Evolutionary conservation across 2,329 filamentous ascomycete genomes (phyloP).

Genomic region (Paecilomyces variotii): DNA sequence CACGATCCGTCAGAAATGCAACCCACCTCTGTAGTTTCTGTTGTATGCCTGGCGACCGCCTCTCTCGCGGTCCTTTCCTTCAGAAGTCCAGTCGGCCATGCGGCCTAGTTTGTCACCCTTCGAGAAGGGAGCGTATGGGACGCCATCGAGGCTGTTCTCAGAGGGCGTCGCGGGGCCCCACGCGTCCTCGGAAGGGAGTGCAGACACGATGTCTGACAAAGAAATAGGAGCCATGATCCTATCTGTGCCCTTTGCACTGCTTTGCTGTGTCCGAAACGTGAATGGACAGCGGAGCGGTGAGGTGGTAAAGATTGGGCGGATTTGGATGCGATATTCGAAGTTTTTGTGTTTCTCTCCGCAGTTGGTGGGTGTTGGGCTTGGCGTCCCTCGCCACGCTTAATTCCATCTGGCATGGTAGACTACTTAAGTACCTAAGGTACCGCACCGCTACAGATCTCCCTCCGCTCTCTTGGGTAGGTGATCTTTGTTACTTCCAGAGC

Average conservation of each 20-base stretch:
- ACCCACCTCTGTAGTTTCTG: conserved; percentile 79
- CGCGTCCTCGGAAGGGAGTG: conserved; percentile 65
- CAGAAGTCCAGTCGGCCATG: conserved; percentile 96
- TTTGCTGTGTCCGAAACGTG: background rate
- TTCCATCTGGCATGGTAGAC: too few species aligned
- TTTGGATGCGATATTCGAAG: background rate
- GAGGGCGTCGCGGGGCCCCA: conserved; percentile 81
- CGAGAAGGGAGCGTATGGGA: conserved; percentile 95
- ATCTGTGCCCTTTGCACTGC: background rate
- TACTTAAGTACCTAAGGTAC: background rate
- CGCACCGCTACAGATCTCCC: background rate
- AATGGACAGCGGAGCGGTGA: conserved; percentile 1
- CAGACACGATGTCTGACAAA: conserved; percentile 59
- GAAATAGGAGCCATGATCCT: conserved; percentile 45
- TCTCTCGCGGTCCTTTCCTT: conserved; percentile 67
- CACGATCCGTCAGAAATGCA: conserved; percentile 3
- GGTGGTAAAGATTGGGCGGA: background rate
- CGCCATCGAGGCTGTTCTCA: conserved; percentile 86
- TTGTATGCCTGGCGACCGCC: conserved; percentile 84
- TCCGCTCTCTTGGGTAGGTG: background rate
- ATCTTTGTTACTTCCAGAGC: too few species aligned
- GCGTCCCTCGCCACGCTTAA: background rate
- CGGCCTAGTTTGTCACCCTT: conserved; percentile 98
- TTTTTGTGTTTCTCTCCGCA: background rate
- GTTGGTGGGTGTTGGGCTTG: background rate